A percentile compares a stretch with the other conserved stretches of the same genome.
phyloP scores from a whole-genome alignment of 2,329 filamentous ascomycete genomes.

The Pyrenochaeta sp. region DNA sequence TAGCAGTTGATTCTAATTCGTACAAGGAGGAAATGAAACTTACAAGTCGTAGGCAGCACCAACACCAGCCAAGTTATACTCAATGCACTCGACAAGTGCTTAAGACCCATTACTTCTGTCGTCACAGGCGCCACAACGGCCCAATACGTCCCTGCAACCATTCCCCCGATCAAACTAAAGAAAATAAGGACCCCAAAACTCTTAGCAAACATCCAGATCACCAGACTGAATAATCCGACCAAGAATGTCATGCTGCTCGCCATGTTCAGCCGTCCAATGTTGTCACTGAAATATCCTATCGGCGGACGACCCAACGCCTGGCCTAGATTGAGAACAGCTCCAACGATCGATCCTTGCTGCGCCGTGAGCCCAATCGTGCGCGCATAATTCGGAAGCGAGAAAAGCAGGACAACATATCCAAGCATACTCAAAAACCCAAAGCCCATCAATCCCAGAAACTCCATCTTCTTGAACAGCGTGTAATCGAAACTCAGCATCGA shows the following conservation, averaged over 20 bases:
- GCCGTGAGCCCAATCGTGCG: conserved; percentile 71
- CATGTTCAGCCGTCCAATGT: conserved; percentile 76
- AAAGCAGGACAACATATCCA: conserved; percentile 79
- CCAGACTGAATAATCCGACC: conserved; percentile 70
- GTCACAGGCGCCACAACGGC: conserved; percentile 70
- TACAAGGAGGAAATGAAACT: conserved; percentile 20
- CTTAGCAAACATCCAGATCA: conserved; percentile 77
- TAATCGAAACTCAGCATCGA: conserved; percentile 69
- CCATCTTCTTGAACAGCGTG: conserved; percentile 65
- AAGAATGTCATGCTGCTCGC: conserved; percentile 70
- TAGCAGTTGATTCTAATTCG: conserved; percentile 1
- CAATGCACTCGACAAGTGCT: conserved; percentile 72
- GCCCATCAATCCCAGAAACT: conserved; percentile 70
- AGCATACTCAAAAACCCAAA: conserved; percentile 78
- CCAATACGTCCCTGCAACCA: conserved; percentile 75
- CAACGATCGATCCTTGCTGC: conserved; percentile 73
- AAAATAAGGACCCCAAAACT: conserved; percentile 74
- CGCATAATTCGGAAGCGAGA: conserved; percentile 78
- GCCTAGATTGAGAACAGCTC: conserved; percentile 75
- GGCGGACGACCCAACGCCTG: conserved; percentile 74
- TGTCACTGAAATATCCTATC: conserved; percentile 77
- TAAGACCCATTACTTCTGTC: conserved; percentile 77
- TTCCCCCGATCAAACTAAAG: conserved; percentile 72
- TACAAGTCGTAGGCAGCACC: conserved; percentile 72
- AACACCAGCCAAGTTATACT: conserved; percentile 77